These are phyloP conservation scores for Phytophthora syringae DNA, from an alignment of 352 stramenopile species.

Conservation along the genomic window DNA sequence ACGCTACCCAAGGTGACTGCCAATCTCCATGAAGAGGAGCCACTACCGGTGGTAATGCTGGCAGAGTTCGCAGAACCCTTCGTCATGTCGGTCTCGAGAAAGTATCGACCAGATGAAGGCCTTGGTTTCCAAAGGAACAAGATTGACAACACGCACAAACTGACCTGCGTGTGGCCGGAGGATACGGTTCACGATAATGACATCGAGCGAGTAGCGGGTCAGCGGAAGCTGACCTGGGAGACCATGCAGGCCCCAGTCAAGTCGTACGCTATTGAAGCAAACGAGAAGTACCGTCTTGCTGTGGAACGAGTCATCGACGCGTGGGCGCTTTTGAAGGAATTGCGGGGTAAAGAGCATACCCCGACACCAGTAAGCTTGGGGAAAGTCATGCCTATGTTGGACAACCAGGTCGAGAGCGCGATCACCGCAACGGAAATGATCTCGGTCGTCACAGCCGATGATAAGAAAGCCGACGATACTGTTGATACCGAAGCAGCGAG, in stretches of 20 bases:
- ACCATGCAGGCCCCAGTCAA: constrained; percentile 65
- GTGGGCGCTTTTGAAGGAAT: constrained; percentile 23
- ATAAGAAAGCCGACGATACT: constrained; percentile 9
- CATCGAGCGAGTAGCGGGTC: constrained; percentile 33
- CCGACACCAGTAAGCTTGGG: constrained; percentile 14
- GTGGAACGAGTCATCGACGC: constrained; percentile 31
- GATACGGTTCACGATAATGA: constrained; percentile 38
- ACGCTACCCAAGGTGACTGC: constrained; percentile 7
- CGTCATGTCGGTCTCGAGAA: constrained; percentile 39
- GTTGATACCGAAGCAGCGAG: not conserved
- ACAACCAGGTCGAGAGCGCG: constrained; percentile 19
- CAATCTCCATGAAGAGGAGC: constrained; percentile 20
- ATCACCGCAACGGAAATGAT: constrained; percentile 30
- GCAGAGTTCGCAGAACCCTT: constrained; percentile 56
- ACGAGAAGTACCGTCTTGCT: constrained; percentile 56
- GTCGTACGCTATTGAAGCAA: constrained; percentile 67
- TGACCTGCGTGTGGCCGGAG: constrained; percentile 71
- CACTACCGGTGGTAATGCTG: constrained; percentile 25
- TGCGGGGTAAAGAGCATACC: not conserved
- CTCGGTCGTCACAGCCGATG: not conserved
- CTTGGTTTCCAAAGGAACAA: constrained; percentile 48
- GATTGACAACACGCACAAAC: constrained; percentile 36
- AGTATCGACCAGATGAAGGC: constrained; percentile 36
- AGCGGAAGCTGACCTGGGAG: constrained; percentile 69
- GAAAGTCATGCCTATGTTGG: constrained; percentile 17